Conservation (phyloP, 176 grass and related monocot species). For the Oryza punctata region DNA sequence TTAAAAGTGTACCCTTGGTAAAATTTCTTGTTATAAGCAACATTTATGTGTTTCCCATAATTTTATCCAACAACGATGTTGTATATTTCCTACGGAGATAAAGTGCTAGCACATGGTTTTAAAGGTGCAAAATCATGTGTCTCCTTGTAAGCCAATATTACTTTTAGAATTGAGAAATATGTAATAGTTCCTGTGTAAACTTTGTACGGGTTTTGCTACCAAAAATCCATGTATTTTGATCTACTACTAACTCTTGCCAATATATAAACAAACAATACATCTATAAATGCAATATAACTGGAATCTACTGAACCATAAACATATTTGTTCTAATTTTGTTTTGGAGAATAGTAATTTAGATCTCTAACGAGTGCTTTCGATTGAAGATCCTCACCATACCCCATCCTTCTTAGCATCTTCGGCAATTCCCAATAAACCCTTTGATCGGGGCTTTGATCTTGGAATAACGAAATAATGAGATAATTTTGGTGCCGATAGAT, state of each 20-base stretch:
- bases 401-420: not conserved
- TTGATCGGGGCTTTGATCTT: not conserved
- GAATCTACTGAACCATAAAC: not conserved
- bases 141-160: not conserved
- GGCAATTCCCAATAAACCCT: not conserved
- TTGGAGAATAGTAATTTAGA: too few relatives aligned
- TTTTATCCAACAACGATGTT: not conserved
- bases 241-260: not conserved
- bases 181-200: not conserved
- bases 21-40: not conserved
- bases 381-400: not conserved
- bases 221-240: not conserved
- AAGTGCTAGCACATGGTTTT: not conserved
- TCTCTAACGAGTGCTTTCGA: not conserved
- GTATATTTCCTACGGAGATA: not conserved
- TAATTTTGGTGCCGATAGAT: not conserved
- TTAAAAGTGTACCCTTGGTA: not conserved
- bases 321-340: not conserved
- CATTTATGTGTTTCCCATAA: not conserved
- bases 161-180: too few relatives aligned
- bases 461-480: not conserved
- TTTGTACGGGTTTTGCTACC: not conserved
- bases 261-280: not conserved
- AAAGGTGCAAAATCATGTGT: not conserved
- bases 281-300: not conserved